Percentiles rank a stretch among this genome's conserved stretches.
Evolutionary conservation across 2,329 filamentous ascomycete species (phyloP).

Genomic region (Colletotrichum sp.): DNA sequence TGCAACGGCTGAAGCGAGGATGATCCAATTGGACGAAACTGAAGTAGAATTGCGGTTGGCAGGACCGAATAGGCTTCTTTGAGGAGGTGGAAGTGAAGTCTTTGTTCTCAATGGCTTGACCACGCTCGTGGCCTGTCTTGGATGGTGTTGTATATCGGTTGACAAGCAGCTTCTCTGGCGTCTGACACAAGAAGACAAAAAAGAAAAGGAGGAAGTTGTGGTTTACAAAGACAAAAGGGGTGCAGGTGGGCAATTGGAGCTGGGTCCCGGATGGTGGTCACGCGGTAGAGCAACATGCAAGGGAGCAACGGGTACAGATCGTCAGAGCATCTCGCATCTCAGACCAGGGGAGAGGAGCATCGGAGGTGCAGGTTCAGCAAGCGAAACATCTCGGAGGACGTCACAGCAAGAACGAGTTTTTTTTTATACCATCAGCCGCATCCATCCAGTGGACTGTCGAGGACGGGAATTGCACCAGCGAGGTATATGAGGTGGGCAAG

Average conservation of each 20-base stretch:
- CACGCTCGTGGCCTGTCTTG: not conserved
- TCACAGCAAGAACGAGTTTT: slow-evolving; percentile 3
- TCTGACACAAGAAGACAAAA: not conserved
- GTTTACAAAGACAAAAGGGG: not conserved
- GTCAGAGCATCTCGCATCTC: slow-evolving; percentile 6
- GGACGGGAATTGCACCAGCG: not conserved
- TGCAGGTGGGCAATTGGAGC: not conserved
- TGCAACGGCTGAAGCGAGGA: slow-evolving; percentile 21
- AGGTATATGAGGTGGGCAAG: not conserved
- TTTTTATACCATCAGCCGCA: not conserved
- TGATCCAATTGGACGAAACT: not conserved
- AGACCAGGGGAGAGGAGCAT: not conserved
- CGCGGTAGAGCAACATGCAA: slow-evolving; percentile 15
- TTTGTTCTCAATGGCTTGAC: not conserved
- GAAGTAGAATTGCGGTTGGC: not conserved
- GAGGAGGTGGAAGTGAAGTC: not conserved
- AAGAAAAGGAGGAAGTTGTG: not conserved
- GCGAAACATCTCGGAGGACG: not conserved
- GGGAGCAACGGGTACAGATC: slow-evolving; percentile 13
- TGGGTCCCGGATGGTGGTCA: slow-evolving; percentile 1
- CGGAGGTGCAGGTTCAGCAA: not conserved
- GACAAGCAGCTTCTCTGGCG: not conserved
- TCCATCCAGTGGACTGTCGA: not conserved
- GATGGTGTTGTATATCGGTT: not conserved
- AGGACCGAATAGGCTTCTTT: not conserved